Percentiles rank a stretch among this genome's conserved stretches.
These are phyloP conservation scores for Taxillus chinensis DNA, from an alignment of 164 flowering plant species.

Conservation along the genomic window DNA sequence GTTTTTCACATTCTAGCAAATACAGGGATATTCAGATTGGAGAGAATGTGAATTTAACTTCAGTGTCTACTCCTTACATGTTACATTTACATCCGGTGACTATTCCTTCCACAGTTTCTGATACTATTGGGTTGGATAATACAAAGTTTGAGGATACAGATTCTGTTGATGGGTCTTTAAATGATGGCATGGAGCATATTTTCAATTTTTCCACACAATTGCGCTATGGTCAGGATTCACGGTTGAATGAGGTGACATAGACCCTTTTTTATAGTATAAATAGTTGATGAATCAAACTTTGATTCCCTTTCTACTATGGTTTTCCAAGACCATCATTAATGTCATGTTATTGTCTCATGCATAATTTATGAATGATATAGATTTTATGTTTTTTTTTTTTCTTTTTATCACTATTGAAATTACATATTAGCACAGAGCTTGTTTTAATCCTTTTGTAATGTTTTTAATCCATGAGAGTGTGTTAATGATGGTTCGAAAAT, in stretches of 20 bases:
- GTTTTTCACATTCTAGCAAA: slow-evolving; percentile 35
- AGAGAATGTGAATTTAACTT: slow-evolving; percentile 35
- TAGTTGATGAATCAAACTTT: too few species aligned
- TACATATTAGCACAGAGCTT: too few species aligned
- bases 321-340: too few species aligned
- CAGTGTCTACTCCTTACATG: slow-evolving; percentile 89
- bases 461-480: too few species aligned
- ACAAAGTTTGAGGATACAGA: slow-evolving; percentile 63
- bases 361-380: too few species aligned
- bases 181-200: slow-evolving; percentile 98
- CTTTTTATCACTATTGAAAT: too few species aligned
- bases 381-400: too few species aligned
- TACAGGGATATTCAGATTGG: slow-evolving; percentile 35
- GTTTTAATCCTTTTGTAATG: too few species aligned
- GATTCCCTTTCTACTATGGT: too few species aligned
- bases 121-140: slow-evolving; percentile 44
- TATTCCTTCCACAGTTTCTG: slow-evolving; percentile 66
- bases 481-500: too few species aligned
- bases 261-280: not conserved
- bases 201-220: slow-evolving; percentile 79
- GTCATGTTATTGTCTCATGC: too few species aligned
- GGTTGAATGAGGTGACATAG: slow-evolving; percentile 79
- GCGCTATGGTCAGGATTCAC: slow-evolving; percentile 86
- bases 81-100: slow-evolving; percentile 78
- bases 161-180: slow-evolving; percentile 55